Conservation (phyloP, 345 rosid genomes). For the Excoecaria agallocha region DNA sequence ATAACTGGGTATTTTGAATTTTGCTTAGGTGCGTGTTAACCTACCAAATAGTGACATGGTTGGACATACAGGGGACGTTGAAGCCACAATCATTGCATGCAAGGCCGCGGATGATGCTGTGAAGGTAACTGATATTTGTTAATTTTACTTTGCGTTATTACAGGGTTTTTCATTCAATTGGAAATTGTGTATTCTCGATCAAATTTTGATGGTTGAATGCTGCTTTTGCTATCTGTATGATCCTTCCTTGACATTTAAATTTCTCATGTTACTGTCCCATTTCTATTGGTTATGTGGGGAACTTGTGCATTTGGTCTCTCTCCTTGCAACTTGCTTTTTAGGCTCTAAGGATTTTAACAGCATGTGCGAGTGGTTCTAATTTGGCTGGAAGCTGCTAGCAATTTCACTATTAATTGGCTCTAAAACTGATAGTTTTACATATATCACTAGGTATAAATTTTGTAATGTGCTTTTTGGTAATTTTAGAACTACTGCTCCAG, state of each 20-base stretch:
- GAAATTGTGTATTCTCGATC: background rate
- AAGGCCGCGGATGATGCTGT: slow-evolving; percentile 90
- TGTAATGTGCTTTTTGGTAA: background rate
- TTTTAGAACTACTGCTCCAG: background rate
- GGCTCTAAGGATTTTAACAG: background rate
- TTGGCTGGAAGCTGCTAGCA: background rate
- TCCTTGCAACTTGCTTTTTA: background rate
- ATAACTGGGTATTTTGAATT: background rate
- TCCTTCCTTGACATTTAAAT: background rate
- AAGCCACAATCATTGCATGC: slow-evolving; percentile 81
- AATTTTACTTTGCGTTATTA: background rate
- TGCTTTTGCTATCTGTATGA: background rate
- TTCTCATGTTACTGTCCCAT: background rate
- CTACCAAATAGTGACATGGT: slow-evolving; percentile 95
- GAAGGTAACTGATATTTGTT: slow-evolving; percentile 44
- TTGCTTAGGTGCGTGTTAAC: slow-evolving; percentile 76
- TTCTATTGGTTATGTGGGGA: background rate
- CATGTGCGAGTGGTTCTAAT: background rate
- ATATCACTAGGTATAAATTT: background rate
- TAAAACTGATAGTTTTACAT: background rate
- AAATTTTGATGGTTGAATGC: background rate
- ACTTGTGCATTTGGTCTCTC: background rate
- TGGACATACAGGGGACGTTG: slow-evolving; percentile 93
- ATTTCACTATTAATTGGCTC: background rate
- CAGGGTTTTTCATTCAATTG: background rate